Evolutionary conservation across 164 flowering plant species (phyloP).

Genomic region (Chimonanthus praecox): DNA sequence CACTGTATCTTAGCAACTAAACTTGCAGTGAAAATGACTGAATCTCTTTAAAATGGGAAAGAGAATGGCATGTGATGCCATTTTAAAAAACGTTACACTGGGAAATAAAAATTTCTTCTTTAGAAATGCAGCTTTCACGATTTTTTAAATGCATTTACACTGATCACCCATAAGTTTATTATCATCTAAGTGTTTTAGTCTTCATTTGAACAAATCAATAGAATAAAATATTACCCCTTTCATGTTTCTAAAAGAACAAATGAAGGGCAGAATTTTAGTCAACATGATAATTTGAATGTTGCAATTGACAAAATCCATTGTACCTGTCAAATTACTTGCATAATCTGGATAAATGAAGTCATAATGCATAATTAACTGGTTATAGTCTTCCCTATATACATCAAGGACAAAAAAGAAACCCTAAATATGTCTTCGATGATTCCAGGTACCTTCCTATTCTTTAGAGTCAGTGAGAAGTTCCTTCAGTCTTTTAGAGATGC

Average conservation of each 20-base stretch:
- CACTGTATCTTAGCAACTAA: no score
- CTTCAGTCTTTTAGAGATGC: background rate
- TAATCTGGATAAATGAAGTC: no score
- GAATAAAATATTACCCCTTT: no score
- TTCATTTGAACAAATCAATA: background rate
- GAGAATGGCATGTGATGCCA: background rate
- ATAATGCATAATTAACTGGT: background rate
- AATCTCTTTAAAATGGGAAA: no score
- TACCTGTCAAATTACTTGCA: background rate
- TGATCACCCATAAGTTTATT: background rate
- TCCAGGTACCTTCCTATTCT: background rate
- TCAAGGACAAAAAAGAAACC: background rate
- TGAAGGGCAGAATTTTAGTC: background rate
- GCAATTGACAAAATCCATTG: background rate
- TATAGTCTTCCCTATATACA: background rate
- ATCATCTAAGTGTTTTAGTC: background rate
- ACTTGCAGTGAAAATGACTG: no score
- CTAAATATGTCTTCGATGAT: background rate
- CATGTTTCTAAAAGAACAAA: background rate
- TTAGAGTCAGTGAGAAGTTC: background rate
- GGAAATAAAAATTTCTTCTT: background rate
- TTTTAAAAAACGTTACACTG: background rate
- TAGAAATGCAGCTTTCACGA: background rate
- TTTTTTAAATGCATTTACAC: background rate
- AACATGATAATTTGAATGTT: background rate